A percentile compares a stretch with the other conserved stretches of the same genome.
These are phyloP conservation scores for Penicillium sp. DNA, from an alignment of 2,329 filamentous ascomycete genomes.

Conservation along the genomic window DNA sequence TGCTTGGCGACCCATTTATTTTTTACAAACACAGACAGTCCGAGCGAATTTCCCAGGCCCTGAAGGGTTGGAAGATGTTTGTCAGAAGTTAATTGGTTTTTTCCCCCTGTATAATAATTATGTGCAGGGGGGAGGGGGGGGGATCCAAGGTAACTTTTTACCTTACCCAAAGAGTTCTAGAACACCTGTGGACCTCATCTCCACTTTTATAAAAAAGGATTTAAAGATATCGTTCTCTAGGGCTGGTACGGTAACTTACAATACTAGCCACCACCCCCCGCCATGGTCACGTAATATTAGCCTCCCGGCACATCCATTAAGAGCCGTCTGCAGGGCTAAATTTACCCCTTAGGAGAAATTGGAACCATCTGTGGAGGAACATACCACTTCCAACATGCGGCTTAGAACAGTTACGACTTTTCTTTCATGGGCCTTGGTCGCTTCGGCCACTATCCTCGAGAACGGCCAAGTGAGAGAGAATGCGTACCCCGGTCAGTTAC, in stretches of 20 bases:
- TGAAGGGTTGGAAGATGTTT: background rate
- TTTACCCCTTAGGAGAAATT: constrained; percentile 1
- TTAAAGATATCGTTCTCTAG: too few relatives aligned
- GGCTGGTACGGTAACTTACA: too few relatives aligned
- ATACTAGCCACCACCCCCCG: too few relatives aligned
- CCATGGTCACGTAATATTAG: too few relatives aligned
- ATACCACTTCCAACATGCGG: constrained; percentile 15
- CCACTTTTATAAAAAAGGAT: too few relatives aligned
- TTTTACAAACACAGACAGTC: background rate
- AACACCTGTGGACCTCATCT: too few relatives aligned
- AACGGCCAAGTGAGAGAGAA: constrained; percentile 44
- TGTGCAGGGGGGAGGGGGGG: background rate
- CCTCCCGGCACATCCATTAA: too few relatives aligned
- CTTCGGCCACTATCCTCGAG: constrained; percentile 42
- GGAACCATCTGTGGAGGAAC: background rate
- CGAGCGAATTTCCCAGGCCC: background rate
- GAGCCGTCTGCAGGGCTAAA: background rate
- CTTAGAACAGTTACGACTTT: constrained; percentile 8
- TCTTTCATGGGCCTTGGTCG: constrained; percentile 17
- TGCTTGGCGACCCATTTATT: constrained; percentile 5
- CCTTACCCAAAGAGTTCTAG: too few relatives aligned
- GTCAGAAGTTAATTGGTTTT: background rate
- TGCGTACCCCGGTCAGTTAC: constrained; percentile 40
- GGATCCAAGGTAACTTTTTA: too few relatives aligned
- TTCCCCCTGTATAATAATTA: background rate